Evolutionary conservation across 306 rosid genomes (phyloP).

Genomic region (Lagenaria siceraria): DNA sequence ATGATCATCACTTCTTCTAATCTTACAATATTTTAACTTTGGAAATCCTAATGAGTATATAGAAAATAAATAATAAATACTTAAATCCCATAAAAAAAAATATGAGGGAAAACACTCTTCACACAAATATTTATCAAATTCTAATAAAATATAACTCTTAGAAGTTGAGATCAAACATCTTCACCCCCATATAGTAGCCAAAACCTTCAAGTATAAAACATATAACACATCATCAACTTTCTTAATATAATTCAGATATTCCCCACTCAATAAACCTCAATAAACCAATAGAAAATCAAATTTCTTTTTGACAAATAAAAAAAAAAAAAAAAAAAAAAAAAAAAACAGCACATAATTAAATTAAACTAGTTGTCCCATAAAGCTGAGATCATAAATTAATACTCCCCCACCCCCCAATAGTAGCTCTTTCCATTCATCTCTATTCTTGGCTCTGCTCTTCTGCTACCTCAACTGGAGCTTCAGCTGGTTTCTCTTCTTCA

Average conservation of each 20-base stretch:
- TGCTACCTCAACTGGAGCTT: background rate
- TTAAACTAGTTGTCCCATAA: background rate
- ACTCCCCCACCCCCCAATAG: background rate
- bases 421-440: background rate
- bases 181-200: background rate
- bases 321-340: background rate
- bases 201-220: background rate
- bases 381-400: background rate
- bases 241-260: background rate
- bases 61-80: background rate
- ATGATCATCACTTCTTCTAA: background rate
- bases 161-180: background rate
- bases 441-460: background rate
- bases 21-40: background rate
- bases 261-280: background rate
- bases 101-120: background rate
- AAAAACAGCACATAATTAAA: background rate
- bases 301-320: background rate
- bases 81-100: background rate
- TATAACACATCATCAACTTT: background rate
- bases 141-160: background rate
- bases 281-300: conserved; percentile 1
- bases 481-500: background rate
- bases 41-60: background rate
- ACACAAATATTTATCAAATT: background rate